phyloP scores from a whole-genome alignment of 371 early-diverging fungal genomes.

The Rhizomucor pusillus region DNA sequence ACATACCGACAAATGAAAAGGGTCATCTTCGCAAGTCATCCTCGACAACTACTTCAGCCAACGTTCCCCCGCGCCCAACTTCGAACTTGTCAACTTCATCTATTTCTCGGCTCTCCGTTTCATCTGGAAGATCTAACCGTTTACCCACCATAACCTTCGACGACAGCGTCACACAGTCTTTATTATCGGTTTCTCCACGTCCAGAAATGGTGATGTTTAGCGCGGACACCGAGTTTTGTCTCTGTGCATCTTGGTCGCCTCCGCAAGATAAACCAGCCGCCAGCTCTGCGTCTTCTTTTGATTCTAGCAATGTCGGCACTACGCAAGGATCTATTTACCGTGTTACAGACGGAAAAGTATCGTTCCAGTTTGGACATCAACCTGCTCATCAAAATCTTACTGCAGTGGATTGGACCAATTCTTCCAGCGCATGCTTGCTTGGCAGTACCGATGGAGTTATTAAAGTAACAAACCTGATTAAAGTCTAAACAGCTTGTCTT shows the following conservation, averaged over 20 bases:
- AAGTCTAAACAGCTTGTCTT: slow-evolving; percentile 45
- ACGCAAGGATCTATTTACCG: slow-evolving; percentile 32
- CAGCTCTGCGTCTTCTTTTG: slow-evolving; percentile 9
- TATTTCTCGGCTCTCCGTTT: slow-evolving; percentile 22
- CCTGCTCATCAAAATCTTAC: slow-evolving; percentile 43
- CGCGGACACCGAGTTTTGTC: slow-evolving; percentile 44
- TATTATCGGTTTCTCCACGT: slow-evolving; percentile 34
- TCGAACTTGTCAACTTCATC: slow-evolving; percentile 26
- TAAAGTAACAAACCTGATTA: slow-evolving; percentile 54
- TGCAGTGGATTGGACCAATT: slow-evolving; percentile 56
- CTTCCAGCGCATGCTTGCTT: slow-evolving; percentile 54
- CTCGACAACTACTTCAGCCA: slow-evolving; percentile 3
- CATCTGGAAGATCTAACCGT: slow-evolving; percentile 23
- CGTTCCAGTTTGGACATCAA: slow-evolving; percentile 45
- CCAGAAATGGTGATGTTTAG: slow-evolving; percentile 49
- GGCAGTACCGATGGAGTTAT: slow-evolving; percentile 57
- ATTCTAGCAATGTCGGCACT: slow-evolving; percentile 8
- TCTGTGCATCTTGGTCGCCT: slow-evolving; percentile 27
- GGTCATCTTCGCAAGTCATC: slow-evolving; percentile 5
- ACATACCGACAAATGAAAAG: not conserved
- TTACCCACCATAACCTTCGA: slow-evolving; percentile 21
- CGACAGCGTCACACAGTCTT: slow-evolving; percentile 32
- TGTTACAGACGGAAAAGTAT: slow-evolving; percentile 37
- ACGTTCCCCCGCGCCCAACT: slow-evolving; percentile 16
- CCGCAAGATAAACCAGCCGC: not conserved